phyloP scores from a whole-genome alignment of 139 green algal species.

The Edaphochlamys debaryana region DNA sequence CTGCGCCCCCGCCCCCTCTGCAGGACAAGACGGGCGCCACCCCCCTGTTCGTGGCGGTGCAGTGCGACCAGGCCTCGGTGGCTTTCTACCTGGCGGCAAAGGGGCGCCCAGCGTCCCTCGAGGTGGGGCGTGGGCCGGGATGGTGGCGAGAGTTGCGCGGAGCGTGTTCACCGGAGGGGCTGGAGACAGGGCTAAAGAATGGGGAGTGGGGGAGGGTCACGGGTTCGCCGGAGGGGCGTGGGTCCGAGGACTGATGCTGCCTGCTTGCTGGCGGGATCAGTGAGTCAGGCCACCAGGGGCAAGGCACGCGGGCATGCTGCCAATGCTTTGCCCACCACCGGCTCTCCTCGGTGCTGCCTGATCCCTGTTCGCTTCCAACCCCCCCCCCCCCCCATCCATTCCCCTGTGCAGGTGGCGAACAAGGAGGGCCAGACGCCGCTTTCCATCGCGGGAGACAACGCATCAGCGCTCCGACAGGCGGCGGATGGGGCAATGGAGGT shows the following conservation, averaged over 20 bases:
- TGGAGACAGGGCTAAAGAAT: not conserved
- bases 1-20: no score
- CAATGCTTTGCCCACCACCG: not conserved
- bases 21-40: constrained; percentile 60
- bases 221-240: not conserved
- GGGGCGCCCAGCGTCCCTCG: constrained; percentile 47
- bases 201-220: not conserved
- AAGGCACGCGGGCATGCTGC: no score
- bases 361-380: not conserved
- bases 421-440: constrained; percentile 68
- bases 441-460: constrained; percentile 56
- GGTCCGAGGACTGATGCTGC: not conserved
- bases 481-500: constrained; percentile 23
- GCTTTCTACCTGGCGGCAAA: constrained; percentile 56
- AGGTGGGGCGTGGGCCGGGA: no score
- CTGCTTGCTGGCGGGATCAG: no score
- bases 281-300: no score
- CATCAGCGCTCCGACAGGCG: constrained; percentile 39
- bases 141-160: not conserved
- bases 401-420: constrained; percentile 60
- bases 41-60: constrained; percentile 67
- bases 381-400: no score
- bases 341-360: not conserved
- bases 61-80: constrained; percentile 42
- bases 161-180: not conserved